Percentiles rank a stretch among this genome's conserved stretches.
phyloP scores from a whole-genome alignment of 768 basidiomycete species.

The Auricularia cornea region DNA sequence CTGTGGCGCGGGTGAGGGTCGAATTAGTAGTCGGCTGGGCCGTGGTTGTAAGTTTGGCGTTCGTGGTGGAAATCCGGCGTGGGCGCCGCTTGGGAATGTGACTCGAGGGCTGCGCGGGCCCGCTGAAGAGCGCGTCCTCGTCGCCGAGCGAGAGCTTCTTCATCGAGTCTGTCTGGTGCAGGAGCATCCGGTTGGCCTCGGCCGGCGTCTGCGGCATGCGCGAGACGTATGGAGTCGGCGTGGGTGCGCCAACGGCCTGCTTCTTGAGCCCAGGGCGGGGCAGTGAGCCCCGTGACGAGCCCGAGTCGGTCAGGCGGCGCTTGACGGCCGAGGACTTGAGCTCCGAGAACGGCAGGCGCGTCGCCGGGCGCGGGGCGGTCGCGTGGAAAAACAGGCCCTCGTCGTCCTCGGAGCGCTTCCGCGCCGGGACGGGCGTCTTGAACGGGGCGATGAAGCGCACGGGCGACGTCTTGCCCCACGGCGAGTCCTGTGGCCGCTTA shows the following conservation, averaged over 20 bases:
- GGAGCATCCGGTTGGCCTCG: conserved; percentile 42
- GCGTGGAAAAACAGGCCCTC: neutral
- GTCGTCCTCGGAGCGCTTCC: neutral
- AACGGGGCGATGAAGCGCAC: neutral
- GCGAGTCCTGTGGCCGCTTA: neutral
- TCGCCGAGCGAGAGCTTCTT: conserved; percentile 55
- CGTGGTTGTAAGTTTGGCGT: conserved; percentile 46
- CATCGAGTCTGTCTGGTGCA: conserved; percentile 55
- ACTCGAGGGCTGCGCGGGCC: neutral
- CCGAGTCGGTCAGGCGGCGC: neutral
- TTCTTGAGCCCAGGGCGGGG: neutral
- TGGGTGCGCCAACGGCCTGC: neutral
- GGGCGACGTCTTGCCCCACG: neutral
- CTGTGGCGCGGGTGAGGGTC: conserved; percentile 34
- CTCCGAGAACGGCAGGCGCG: neutral
- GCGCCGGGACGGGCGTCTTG: neutral
- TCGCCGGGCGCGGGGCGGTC: neutral
- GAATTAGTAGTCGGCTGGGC: conserved; percentile 23
- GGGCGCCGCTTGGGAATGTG: conserved; percentile 21
- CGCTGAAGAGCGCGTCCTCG: conserved; percentile 1
- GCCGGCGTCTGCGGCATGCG: conserved; percentile 46
- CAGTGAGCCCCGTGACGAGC: neutral
- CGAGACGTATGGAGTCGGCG: conserved; percentile 2
- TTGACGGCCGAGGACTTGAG: neutral
- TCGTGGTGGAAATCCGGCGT: conserved; percentile 25